Conservation (phyloP, 1,139 yeast genomes). For the Hemisphaericaspora xylofermentans region DNA sequence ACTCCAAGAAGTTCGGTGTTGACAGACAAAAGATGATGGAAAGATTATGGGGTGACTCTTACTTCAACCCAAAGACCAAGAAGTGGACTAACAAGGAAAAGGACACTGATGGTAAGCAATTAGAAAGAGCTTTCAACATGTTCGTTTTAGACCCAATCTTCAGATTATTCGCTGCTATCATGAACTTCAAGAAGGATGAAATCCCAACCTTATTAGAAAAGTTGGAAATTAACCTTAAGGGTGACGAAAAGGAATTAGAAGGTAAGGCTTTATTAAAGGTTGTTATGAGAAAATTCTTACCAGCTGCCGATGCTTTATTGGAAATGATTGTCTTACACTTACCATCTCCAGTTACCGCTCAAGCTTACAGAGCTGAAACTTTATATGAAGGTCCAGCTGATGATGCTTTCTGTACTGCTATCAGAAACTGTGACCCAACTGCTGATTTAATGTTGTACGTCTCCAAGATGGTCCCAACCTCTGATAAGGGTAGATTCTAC, state of each 20-base stretch:
- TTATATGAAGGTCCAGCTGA: conserved; percentile 99
- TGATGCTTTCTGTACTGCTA: conserved; percentile 87
- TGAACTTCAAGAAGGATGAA: conserved; percentile 80
- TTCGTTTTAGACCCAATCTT: conserved; percentile 98
- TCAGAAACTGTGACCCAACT: conserved; percentile 97
- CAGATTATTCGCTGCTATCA: conserved; percentile 60
- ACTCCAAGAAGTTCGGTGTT: conserved; percentile 99
- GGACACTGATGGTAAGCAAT: conserved; percentile 92
- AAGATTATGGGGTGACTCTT: conserved; percentile 99
- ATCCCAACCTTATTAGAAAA: conserved; percentile 85
- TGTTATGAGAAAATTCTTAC: conserved; percentile 99
- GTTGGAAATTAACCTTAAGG: conserved; percentile 87
- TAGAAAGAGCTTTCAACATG: conserved; percentile 99
- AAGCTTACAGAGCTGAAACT: conserved; percentile 98
- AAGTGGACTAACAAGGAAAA: conserved; percentile 97
- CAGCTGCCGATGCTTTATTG: conserved; percentile 99
- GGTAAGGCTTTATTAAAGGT: conserved; percentile 98
- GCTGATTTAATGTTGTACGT: conserved; percentile 99
- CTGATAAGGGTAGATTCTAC: conserved; percentile 99
- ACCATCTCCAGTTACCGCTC: conserved; percentile 99
- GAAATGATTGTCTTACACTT: conserved; percentile 98
- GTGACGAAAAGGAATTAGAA: conserved; percentile 95
- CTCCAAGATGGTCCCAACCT: conserved; percentile 99
- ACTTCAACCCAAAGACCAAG: conserved; percentile 99
- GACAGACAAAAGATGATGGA: conserved; percentile 98